These are phyloP conservation scores for Aspergillus egyptiacus DNA, from an alignment of 495 filamentous ascomycete genomes.

Conservation along the genomic window DNA sequence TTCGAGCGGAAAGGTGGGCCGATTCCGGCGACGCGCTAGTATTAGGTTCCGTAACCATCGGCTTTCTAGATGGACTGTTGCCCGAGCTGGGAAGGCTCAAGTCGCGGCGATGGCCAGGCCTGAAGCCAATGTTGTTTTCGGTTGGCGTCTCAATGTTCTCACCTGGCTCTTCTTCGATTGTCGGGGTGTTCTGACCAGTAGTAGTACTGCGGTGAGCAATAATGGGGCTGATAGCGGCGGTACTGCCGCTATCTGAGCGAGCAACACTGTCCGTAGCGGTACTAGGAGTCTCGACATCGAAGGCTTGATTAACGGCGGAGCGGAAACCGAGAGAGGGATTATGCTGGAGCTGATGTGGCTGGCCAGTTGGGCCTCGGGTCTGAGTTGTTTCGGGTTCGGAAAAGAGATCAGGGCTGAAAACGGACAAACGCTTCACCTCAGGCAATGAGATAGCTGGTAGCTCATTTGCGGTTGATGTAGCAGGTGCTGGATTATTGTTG, in stretches of 20 bases:
- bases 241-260: constrained; percentile 60
- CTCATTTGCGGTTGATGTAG: constrained; percentile 12
- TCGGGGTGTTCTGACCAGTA: constrained; percentile 45
- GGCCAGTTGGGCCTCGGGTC: constrained; percentile 7
- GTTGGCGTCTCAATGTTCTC: constrained; percentile 30
- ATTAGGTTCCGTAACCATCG: constrained; percentile 42
- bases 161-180: constrained; percentile 51
- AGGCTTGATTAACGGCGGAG: constrained; percentile 66
- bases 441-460: constrained; percentile 42
- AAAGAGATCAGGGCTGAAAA: constrained; percentile 50
- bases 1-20: constrained; percentile 39
- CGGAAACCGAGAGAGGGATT: constrained; percentile 56
- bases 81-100: constrained; percentile 55
- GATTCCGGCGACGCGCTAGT: constrained; percentile 34
- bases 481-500: neutral
- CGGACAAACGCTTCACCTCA: constrained; percentile 58
- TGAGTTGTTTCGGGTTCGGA: constrained; percentile 13
- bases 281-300: constrained; percentile 58
- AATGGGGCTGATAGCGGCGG: constrained; percentile 62
- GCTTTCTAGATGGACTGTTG: constrained; percentile 57
- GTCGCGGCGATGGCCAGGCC: constrained; percentile 54
- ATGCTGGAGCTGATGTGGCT: constrained; percentile 39
- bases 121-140: constrained; percentile 36
- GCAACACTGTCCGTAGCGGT: constrained; percentile 43
- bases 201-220: constrained; percentile 43